A percentile compares a stretch with the other conserved stretches of the same genome.
phyloP scores from a whole-genome alignment of 805 yeast species.

The Pichia deserticola region DNA sequence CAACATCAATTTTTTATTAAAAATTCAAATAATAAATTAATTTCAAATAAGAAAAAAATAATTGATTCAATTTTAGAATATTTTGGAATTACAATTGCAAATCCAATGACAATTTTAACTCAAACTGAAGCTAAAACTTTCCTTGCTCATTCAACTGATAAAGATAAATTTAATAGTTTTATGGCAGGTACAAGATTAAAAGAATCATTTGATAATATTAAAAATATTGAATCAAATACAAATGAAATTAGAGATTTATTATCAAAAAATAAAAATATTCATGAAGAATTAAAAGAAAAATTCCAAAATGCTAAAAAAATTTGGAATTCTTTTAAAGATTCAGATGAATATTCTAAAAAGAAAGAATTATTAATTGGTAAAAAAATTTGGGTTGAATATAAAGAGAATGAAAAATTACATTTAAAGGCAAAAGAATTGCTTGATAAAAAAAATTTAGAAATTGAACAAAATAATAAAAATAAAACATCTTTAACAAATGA shows the following conservation, averaged over 20 bases:
- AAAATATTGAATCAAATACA: constrained; percentile 34
- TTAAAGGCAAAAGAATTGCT: constrained; percentile 17
- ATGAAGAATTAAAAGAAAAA: constrained; percentile 29
- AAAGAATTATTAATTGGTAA: constrained; percentile 40
- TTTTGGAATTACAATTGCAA: constrained; percentile 74
- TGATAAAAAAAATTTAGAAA: background rate
- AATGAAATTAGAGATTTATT: constrained; percentile 33
- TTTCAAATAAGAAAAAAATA: constrained; percentile 56
- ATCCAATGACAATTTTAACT: constrained; percentile 86
- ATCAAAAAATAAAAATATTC: constrained; percentile 28
- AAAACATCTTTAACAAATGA: constrained; percentile 1
- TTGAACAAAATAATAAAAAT: background rate
- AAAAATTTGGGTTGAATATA: constrained; percentile 40
- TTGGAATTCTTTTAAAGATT: constrained; percentile 33
- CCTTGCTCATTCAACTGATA: constrained; percentile 66
- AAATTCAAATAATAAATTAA: constrained; percentile 40
- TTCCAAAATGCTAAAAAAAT: constrained; percentile 36
- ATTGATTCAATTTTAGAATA: constrained; percentile 61
- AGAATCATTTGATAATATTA: constrained; percentile 52
- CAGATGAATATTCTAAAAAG: constrained; percentile 33
- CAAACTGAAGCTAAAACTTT: constrained; percentile 94
- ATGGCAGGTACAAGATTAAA: constrained; percentile 74
- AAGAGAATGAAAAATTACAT: constrained; percentile 18
- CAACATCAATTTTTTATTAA: constrained; percentile 47
- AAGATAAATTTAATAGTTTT: constrained; percentile 65